Percentiles rank a stretch among this genome's conserved stretches.
phyloP scores from a whole-genome alignment of 495 filamentous ascomycete species.

The Cercophora scortea region DNA sequence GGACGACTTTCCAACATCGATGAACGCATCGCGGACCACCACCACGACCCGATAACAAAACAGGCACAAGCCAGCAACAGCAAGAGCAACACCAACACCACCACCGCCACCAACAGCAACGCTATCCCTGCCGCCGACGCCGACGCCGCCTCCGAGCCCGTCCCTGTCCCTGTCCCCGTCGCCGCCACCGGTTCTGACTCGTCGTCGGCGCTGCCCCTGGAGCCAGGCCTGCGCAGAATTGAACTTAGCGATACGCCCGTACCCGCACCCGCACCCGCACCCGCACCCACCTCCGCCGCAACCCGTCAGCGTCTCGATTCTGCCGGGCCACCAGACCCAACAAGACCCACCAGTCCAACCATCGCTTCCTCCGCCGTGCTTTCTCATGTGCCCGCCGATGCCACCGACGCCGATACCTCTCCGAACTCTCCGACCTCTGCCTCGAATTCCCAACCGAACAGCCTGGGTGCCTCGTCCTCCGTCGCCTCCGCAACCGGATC shows the following conservation, averaged over 20 bases:
- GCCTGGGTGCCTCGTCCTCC: conserved; percentile 1
- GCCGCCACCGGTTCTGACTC: conserved; percentile 1
- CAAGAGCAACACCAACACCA: neutral
- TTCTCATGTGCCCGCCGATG: neutral
- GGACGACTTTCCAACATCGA: conserved; percentile 5
- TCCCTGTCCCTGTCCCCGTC: neutral
- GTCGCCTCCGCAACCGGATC: conserved; percentile 1
- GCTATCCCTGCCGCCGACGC: neutral
- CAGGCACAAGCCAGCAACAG: neutral
- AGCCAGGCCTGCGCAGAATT: neutral
- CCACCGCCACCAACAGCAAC: neutral
- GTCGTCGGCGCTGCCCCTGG: neutral
- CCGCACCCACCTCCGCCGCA: conserved; percentile 1
- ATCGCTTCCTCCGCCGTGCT: neutral
- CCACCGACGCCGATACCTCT: conserved; percentile 1
- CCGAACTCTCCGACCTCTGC: neutral
- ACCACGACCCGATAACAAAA: neutral
- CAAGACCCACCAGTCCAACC: no score
- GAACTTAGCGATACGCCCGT: neutral
- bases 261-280: neutral
- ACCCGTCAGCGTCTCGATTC: neutral
- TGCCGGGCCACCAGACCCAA: no score
- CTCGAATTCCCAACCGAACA: neutral
- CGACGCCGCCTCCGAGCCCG: neutral
- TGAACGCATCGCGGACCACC: conserved; percentile 3